These are phyloP conservation scores for Cochlearia excelsa DNA, from an alignment of 345 rosid species.

Conservation along the genomic window DNA sequence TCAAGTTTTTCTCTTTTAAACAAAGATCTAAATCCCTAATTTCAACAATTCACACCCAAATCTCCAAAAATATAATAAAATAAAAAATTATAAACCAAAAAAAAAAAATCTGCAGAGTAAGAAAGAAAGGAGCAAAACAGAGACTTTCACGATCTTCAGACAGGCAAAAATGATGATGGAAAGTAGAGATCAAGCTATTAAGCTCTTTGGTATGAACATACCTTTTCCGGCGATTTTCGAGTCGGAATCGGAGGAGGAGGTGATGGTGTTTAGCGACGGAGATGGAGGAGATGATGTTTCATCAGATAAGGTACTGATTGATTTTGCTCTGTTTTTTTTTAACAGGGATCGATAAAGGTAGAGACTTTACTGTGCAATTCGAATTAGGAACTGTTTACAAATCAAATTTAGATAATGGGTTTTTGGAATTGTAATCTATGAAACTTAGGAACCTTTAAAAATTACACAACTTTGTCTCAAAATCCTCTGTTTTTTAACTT, in stretches of 20 bases:
- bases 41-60: constrained; percentile 21
- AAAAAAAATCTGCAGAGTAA: constrained; percentile 30
- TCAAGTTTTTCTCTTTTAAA: constrained; percentile 54
- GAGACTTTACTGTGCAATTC: too few relatives aligned
- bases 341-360: too few relatives aligned
- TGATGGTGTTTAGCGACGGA: constrained; percentile 19
- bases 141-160: constrained; percentile 4
- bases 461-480: background rate
- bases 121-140: background rate
- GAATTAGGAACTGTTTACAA: too few relatives aligned
- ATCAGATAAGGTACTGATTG: constrained; percentile 49
- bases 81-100: background rate
- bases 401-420: too few relatives aligned
- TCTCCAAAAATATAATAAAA: too few relatives aligned
- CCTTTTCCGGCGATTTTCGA: constrained; percentile 40
- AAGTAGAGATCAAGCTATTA: constrained; percentile 61
- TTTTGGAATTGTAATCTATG: background rate
- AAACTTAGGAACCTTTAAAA: too few relatives aligned
- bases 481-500: constrained; percentile 10
- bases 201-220: constrained; percentile 77
- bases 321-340: constrained; percentile 13
- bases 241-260: constrained; percentile 3
- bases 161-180: constrained; percentile 40
- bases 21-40: constrained; percentile 59
- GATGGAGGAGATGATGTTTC: constrained; percentile 33